phyloP scores from a whole-genome alignment of 139 green algal genomes.

The Picochlorum sp. region DNA sequence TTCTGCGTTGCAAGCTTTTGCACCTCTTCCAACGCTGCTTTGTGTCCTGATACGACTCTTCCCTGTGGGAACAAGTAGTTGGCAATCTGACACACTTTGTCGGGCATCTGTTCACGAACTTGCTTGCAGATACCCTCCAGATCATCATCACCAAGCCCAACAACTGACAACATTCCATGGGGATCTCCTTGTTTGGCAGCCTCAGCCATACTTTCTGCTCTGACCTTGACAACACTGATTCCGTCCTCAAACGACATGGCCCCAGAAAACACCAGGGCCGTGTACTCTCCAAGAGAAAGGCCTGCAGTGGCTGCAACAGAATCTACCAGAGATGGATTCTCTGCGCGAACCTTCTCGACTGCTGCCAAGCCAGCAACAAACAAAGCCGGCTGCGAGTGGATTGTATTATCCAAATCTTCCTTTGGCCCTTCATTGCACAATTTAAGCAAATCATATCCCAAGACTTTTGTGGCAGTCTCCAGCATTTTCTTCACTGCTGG shows the following conservation, averaged over 20 bases:
- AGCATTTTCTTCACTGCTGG: constrained; percentile 78
- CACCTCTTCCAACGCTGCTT: constrained; percentile 51
- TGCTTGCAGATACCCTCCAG: constrained; percentile 42
- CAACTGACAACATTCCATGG: constrained; percentile 85
- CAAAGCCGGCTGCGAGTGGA: constrained; percentile 64
- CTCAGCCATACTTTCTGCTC: constrained; percentile 71
- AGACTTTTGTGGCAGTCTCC: constrained; percentile 52
- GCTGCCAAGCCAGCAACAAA: constrained; percentile 83
- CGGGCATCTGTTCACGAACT: constrained; percentile 16
- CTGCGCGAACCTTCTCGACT: constrained; percentile 51
- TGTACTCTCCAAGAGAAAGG: constrained; percentile 86
- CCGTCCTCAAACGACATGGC: constrained; percentile 82
- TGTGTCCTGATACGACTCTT: constrained; percentile 70
- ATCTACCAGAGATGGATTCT: constrained; percentile 38
- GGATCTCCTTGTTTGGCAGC: constrained; percentile 48
- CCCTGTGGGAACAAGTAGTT: constrained; percentile 91
- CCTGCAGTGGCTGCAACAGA: constrained; percentile 49
- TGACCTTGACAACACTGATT: constrained; percentile 79
- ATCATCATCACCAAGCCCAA: constrained; percentile 68
- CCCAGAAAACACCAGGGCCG: constrained; percentile 77
- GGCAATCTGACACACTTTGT: constrained; percentile 64
- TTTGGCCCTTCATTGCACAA: constrained; percentile 65
- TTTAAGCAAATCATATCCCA: constrained; percentile 83
- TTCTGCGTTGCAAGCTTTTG: constrained; percentile 37
- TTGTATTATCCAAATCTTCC: constrained; percentile 77